Base-by-base conservation (phyloP, 2,329 filamentous ascomycete genomes). In the Aspergillus sergii region DNA sequence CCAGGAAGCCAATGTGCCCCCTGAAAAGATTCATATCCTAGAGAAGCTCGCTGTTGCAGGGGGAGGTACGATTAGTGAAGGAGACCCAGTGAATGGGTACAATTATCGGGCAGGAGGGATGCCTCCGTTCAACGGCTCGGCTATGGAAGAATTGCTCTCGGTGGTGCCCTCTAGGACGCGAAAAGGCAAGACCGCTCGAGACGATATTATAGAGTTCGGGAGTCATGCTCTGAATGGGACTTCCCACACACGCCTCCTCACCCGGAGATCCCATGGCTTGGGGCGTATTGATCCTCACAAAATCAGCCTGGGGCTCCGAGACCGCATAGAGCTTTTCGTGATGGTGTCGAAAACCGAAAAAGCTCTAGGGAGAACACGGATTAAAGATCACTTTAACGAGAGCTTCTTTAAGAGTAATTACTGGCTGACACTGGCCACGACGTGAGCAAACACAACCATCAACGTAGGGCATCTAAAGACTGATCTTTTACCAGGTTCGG, bases 31-130 rank as follows among this genome's bases (percentile, higher is more conserved):
- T 61, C 76, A 76, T 34, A 73, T 79, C 30, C 65, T 78, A 48
- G 77, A 78, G 60, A 71, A 73, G 26, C 68, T 73, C 14, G 63
- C 64, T 12, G 58, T 71, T 9, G 68, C 76, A 1, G 75, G 76
- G 21, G 73, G 75, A 26, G 73, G 72, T 9, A 69, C 76, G 19
- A 69, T 70, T 32, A 73, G 70, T 26, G 58, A 67, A 14, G 71
- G 75, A 2, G 70, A 72, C 63, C 68, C 73, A 10, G 66, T 72
- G 32, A 72, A 74, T 36, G 77, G 77, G 0, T 79, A 78, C 57
- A 71, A 78, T 55, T 76, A 76, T 58, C 75, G 74, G 26, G 74
- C 73, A 9, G 77, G 73, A 26, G 71, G 74, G 21, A 71, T 78
- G 65, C 75, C 77, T 55, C 71, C 73, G 36, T 73, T 71, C 46